Conservation (phyloP, 257 asterid genomes). For the Avicennia marina region DNA sequence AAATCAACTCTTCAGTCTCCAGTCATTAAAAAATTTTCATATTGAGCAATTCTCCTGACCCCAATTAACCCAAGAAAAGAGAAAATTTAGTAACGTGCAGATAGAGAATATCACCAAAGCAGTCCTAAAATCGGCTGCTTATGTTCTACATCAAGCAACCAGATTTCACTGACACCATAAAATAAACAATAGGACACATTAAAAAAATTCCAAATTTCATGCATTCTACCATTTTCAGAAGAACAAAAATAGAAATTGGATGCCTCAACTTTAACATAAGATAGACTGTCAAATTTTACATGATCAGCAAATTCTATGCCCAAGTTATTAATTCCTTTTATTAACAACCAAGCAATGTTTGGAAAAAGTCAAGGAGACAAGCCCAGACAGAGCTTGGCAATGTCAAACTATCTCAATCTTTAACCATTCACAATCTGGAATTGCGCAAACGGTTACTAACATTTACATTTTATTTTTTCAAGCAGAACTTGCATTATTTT, state of each 20-base stretch:
- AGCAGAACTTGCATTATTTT: background rate
- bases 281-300: background rate
- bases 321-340: background rate
- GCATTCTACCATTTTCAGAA: too few species aligned
- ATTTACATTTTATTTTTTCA: background rate
- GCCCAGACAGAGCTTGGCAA: background rate
- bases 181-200: background rate
- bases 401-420: background rate
- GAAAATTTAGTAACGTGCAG: background rate
- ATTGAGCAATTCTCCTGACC: background rate
- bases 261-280: too few species aligned
- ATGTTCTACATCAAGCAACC: background rate
- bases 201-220: too few species aligned
- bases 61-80: background rate
- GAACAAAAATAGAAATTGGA: too few species aligned
- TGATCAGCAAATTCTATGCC: background rate
- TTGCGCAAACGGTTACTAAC: background rate
- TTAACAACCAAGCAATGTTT: background rate
- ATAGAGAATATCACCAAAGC: background rate
- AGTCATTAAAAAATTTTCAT: background rate
- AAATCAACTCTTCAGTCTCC: background rate
- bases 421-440: background rate
- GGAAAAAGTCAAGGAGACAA: background rate
- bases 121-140: too few species aligned
- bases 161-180: slow-evolving; percentile 2